phyloP scores from a whole-genome alignment of 805 yeast species.

The Myxozyma udenii region DNA sequence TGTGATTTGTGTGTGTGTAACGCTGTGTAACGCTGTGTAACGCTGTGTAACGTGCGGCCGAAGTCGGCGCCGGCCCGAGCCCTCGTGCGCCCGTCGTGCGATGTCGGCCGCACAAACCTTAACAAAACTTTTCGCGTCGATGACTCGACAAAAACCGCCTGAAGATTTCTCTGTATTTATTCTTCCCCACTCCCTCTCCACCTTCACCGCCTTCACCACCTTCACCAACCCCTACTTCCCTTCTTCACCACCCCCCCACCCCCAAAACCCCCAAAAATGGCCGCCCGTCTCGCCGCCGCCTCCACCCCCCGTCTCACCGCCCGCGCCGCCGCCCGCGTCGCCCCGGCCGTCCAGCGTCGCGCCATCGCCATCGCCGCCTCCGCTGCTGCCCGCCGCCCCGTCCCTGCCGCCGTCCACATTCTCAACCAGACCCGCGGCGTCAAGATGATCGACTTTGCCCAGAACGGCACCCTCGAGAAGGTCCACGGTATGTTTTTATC shows the following conservation, averaged over 20 bases:
- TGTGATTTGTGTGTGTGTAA: slow-evolving; percentile 7
- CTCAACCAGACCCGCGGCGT: slow-evolving; percentile 68
- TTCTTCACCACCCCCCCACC: neutral
- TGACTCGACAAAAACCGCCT: too few relatives aligned
- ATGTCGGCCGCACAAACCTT: neutral
- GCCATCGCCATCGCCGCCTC: slow-evolving; percentile 45
- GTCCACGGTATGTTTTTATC: slow-evolving; percentile 59
- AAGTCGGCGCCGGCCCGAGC: neutral
- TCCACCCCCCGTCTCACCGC: neutral
- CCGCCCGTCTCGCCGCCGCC: neutral
- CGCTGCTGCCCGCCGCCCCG: slow-evolving; percentile 40
- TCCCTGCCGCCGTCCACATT: slow-evolving; percentile 40
- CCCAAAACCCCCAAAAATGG: neutral
- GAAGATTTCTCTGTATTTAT: too few relatives aligned
- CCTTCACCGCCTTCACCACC: neutral
- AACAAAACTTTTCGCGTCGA: too few relatives aligned
- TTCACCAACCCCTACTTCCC: neutral
- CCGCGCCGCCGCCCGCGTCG: slow-evolving; percentile 29
- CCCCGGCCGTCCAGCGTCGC: slow-evolving; percentile 53
- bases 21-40: neutral
- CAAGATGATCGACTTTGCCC: slow-evolving; percentile 91
- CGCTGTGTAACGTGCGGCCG: neutral
- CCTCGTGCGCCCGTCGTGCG: neutral
- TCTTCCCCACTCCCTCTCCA: neutral
- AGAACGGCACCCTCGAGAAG: slow-evolving; percentile 76